These are phyloP conservation scores for Polyplosphaeria fusca DNA, from an alignment of 495 filamentous ascomycete genomes.

Conservation along the genomic window DNA sequence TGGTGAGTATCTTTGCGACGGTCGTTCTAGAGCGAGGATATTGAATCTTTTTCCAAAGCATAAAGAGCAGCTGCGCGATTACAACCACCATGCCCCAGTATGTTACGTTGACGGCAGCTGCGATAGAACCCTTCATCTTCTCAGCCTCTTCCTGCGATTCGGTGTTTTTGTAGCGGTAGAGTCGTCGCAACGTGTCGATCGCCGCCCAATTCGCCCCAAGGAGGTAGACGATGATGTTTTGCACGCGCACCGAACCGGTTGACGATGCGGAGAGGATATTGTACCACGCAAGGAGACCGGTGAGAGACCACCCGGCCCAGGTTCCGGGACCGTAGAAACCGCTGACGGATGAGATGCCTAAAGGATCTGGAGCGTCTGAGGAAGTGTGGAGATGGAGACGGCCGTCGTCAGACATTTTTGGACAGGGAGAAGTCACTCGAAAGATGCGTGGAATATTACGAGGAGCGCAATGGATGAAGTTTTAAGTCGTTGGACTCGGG, in stretches of 20 bases:
- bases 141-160: not conserved
- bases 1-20: not conserved
- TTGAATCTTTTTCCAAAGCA: too few relatives aligned
- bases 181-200: not conserved
- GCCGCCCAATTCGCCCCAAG: slow-evolving; percentile 11
- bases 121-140: not conserved
- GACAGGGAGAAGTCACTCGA: too few relatives aligned
- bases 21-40: not conserved
- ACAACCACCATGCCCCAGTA: too few relatives aligned
- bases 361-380: not conserved
- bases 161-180: not conserved
- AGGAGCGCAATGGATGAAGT: too few relatives aligned
- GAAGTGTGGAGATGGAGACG: not conserved
- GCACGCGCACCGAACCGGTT: not conserved
- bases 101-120: not conserved
- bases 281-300: not conserved
- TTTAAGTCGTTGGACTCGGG: too few relatives aligned
- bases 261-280: not conserved
- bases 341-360: slow-evolving; percentile 6
- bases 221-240: slow-evolving; percentile 2
- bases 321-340: slow-evolving; percentile 18
- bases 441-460: too few relatives aligned
- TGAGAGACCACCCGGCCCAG: slow-evolving; percentile 8
- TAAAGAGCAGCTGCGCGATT: not conserved
- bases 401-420: too few relatives aligned